Percentiles rank a stretch among this genome's conserved stretches.
These are phyloP conservation scores for Pseudopyrenochaeta lycopersici DNA, from an alignment of 2,329 filamentous ascomycete genomes.

Conservation along the genomic window DNA sequence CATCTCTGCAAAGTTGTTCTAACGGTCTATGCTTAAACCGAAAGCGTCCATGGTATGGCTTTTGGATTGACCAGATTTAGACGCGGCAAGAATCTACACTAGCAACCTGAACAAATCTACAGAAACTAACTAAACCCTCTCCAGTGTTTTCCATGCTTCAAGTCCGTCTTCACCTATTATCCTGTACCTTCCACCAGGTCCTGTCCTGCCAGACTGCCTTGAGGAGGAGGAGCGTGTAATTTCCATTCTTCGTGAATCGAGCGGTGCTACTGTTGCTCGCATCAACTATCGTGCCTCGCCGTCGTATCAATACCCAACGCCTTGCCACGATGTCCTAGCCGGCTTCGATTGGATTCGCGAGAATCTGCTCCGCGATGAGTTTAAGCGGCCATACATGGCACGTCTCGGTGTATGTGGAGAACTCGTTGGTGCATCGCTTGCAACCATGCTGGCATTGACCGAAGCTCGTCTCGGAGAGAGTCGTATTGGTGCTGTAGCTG, in stretches of 20 bases:
- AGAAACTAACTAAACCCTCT: constrained; percentile 11
- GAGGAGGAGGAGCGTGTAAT: constrained; percentile 44
- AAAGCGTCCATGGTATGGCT: too few species aligned
- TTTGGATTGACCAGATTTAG: background rate
- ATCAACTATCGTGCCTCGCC: constrained; percentile 56
- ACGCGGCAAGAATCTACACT: background rate
- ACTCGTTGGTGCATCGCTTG: constrained; percentile 58
- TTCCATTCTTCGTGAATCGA: constrained; percentile 44
- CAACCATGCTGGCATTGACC: constrained; percentile 59
- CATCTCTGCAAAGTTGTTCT: background rate
- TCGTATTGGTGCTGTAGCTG: constrained; percentile 55
- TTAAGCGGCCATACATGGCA: constrained; percentile 32
- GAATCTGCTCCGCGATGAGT: constrained; percentile 43
- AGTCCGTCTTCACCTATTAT: constrained; percentile 41
- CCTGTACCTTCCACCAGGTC: constrained; percentile 57
- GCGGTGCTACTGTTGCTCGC: constrained; percentile 53
- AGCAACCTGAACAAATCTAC: background rate
- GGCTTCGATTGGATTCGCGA: constrained; percentile 59
- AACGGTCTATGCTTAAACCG: background rate
- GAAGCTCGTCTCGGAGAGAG: constrained; percentile 55
- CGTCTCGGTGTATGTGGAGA: constrained; percentile 58
- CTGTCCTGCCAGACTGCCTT: constrained; percentile 35
- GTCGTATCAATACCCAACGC: constrained; percentile 52
- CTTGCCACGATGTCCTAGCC: constrained; percentile 57
- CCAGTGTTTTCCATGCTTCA: constrained; percentile 46